Conservation (phyloP, 2,329 filamentous ascomycete species). For the Thelonectria olida region DNA sequence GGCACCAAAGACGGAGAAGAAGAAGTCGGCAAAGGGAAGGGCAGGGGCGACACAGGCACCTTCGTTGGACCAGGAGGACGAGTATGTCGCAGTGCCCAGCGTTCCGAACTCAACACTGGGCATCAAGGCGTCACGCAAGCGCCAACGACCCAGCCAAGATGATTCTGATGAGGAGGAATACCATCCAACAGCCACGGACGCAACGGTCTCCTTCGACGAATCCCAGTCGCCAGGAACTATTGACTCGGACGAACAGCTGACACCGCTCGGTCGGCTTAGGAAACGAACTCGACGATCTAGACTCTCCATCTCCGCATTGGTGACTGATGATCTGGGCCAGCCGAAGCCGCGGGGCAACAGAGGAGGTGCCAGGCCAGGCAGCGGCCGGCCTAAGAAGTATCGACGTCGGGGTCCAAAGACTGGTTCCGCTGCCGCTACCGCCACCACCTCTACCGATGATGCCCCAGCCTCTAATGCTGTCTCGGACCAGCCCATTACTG, state of each 20-base stretch:
- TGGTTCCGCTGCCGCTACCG: slow-evolving; percentile 4
- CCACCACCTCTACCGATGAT: slow-evolving; percentile 5
- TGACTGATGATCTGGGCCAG: slow-evolving; percentile 31
- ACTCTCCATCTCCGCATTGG: slow-evolving; percentile 9
- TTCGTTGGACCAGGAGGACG: slow-evolving; percentile 15
- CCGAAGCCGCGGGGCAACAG: slow-evolving; percentile 48
- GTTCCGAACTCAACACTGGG: slow-evolving; percentile 10
- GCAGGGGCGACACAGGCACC: slow-evolving; percentile 14
- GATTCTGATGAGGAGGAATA: slow-evolving; percentile 45
- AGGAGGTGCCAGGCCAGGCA: slow-evolving; percentile 50
- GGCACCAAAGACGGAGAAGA: slow-evolving; percentile 38
- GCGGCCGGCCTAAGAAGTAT: slow-evolving; percentile 51
- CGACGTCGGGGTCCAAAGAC: slow-evolving; percentile 39
- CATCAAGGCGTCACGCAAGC: slow-evolving; percentile 36
- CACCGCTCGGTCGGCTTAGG: slow-evolving; percentile 38
- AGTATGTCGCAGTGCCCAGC: slow-evolving; percentile 29
- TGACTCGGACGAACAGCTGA: slow-evolving; percentile 35
- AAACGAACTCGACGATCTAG: slow-evolving; percentile 35
- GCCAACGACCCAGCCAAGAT: slow-evolving; percentile 39
- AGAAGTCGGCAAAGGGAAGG: slow-evolving; percentile 32
- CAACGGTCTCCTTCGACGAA: slow-evolving; percentile 31
- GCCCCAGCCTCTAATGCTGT: slow-evolving; percentile 6
- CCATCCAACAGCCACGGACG: slow-evolving; percentile 37
- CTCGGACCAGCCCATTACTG: slow-evolving; percentile 24
- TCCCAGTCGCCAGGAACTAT: slow-evolving; percentile 29